Evolutionary conservation across 257 asterid species (phyloP), one percentile per base, ranked within the genome.

Genomic region (Galeopsis tetrahit): DNA sequence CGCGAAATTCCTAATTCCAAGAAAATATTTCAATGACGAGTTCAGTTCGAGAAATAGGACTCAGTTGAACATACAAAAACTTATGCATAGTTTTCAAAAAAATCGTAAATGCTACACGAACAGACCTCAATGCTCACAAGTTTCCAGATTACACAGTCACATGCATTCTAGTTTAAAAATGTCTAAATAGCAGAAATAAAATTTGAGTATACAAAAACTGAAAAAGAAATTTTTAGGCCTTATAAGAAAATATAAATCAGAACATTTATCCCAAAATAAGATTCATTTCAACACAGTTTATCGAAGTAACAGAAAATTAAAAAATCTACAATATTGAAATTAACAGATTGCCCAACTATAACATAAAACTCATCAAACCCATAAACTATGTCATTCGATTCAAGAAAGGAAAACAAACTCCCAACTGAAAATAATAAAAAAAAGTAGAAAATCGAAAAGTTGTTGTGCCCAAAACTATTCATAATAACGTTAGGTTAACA

Each of bases 1-100:
- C 63, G 57, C 38, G 7, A 60, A 39, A 36, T n/a, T 15, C 67
- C 76, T 36, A 59, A 35, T 69, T 46, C 73, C 53, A 44, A 63
- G 61, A 55, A 77, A 63, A 57, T 49, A 38, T 13, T 42, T 17
- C 11, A 62, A 40, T 6, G 31, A 6, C 34, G 39, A 63, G 33
- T 40, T 35, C 48, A 6, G 31, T 5, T 33, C 17, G 32, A 63
- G 52, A 57, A 49, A 42, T 7, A 28, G 3, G 38, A 61, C 52
- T 44, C 14, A 48, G 40, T 10, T 11, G 57, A 6, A 52, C 44
- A 17, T 34, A 11, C 7, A 57, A 31, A 5, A 61, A 32, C 9
- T 40, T 14, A 10, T n/a, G 15, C 46, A 28, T 14, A 32, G 6
- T n/a, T 51, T 52, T 52, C 1, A 21, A 55, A 15, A 14, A 55